Evolutionary conservation across 2,329 filamentous ascomycete species (phyloP).

Genomic region (Aquanectria penicillioides): DNA sequence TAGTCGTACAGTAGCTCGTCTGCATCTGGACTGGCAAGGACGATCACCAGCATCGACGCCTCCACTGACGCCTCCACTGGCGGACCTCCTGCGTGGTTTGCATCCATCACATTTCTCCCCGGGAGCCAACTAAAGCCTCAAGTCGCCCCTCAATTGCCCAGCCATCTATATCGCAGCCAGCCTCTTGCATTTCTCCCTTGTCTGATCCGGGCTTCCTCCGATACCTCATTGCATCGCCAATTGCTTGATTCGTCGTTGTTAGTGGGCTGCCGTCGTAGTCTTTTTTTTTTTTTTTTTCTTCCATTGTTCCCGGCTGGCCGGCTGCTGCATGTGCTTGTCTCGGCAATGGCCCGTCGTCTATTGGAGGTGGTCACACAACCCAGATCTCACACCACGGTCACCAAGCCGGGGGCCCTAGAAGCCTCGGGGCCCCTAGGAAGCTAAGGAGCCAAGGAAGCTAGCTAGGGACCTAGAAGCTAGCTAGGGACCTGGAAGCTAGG

Average conservation of each 20-base stretch:
- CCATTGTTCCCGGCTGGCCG: too few species aligned
- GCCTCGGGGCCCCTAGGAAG: not conserved
- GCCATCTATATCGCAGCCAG: constrained; percentile 21
- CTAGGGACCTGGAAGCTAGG: too few species aligned
- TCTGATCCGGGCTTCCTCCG: not conserved
- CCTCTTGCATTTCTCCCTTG: constrained; percentile 21
- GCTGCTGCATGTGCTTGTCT: too few species aligned
- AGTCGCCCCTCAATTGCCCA: constrained; percentile 13
- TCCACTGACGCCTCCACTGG: constrained; percentile 11
- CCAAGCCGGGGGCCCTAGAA: not conserved
- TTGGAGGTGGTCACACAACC: constrained; percentile 1
- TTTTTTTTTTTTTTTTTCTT: not conserved
- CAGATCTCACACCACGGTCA: constrained; percentile 15
- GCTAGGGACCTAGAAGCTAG: too few species aligned
- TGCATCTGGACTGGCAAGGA: constrained; percentile 8
- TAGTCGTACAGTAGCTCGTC: constrained; percentile 16
- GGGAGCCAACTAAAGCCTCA: too few species aligned
- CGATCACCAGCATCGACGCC: constrained; percentile 11
- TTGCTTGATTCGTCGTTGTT: not conserved
- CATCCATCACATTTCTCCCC: constrained; percentile 2
- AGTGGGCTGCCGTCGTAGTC: too few species aligned
- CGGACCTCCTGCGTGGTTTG: too few species aligned
- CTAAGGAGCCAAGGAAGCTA: not conserved
- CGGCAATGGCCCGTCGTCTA: constrained; percentile 13
- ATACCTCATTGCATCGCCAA: not conserved